Evolutionary conservation across 2,329 filamentous ascomycete genomes (phyloP).

Genomic region (Botrytis medusae): DNA sequence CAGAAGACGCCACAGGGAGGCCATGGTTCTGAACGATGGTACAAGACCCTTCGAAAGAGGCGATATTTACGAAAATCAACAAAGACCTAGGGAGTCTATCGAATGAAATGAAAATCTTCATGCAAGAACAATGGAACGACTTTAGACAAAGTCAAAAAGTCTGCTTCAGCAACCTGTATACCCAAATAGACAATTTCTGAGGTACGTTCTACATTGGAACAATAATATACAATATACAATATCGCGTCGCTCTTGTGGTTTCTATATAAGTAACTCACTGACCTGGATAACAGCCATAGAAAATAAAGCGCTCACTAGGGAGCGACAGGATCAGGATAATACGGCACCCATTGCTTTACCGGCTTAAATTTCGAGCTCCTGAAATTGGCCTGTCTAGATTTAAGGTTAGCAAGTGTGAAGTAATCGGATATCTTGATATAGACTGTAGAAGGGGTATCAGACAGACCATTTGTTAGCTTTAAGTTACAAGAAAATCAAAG

Average conservation of each 20-base stretch:
- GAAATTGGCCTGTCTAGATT: neutral
- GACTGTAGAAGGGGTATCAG: neutral
- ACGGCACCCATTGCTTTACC: neutral
- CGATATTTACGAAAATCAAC: constrained; percentile 69
- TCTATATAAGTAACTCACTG: neutral
- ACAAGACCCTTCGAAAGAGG: constrained; percentile 68
- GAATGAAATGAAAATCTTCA: neutral
- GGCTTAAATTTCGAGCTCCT: neutral
- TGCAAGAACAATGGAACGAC: neutral
- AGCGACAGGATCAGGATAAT: neutral
- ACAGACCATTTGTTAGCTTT: neutral
- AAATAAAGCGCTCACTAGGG: neutral
- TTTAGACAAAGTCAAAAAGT: neutral
- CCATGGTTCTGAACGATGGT: constrained; percentile 89
- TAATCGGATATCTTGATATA: neutral
- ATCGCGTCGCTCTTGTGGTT: neutral
- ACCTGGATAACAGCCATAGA: neutral
- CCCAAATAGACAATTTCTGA: neutral
- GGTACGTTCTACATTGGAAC: neutral
- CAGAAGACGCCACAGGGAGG: constrained; percentile 75
- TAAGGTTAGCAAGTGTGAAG: constrained; percentile 1
- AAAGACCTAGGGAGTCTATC: neutral
- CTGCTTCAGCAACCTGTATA: neutral
- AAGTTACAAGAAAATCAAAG: neutral
- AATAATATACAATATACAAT: neutral